These are phyloP conservation scores for Protomyces arabidopsidicola DNA, from an alignment of 1,139 yeast species.

Conservation along the genomic window DNA sequence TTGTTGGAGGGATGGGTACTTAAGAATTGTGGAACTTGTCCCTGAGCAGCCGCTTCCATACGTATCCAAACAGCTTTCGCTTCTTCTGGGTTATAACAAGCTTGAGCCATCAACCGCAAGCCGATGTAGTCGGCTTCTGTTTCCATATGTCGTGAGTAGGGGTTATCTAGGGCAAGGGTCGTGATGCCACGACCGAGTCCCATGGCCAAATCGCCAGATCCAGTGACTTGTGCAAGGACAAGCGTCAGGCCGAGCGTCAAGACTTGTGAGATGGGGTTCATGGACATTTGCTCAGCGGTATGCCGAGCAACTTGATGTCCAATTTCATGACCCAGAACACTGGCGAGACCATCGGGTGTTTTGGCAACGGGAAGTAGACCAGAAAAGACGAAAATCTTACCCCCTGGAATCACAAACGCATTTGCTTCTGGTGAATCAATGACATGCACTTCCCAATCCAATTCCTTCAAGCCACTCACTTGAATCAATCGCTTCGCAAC, in stretches of 20 bases:
- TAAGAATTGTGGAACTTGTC: slow-evolving; percentile 47
- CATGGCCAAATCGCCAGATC: slow-evolving; percentile 32
- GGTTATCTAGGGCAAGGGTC: slow-evolving; percentile 61
- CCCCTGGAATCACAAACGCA: slow-evolving; percentile 94
- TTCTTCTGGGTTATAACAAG: slow-evolving; percentile 74
- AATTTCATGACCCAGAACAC: slow-evolving; percentile 86
- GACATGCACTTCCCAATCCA: slow-evolving; percentile 79
- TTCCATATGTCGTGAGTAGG: slow-evolving; percentile 89
- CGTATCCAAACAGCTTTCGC: slow-evolving; percentile 77
- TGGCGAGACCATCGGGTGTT: slow-evolving; percentile 87
- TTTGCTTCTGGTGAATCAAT: slow-evolving; percentile 74
- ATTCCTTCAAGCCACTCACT: slow-evolving; percentile 41
- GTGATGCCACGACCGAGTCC: slow-evolving; percentile 45
- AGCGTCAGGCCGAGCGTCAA: slow-evolving; percentile 16
- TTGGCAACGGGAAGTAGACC: slow-evolving; percentile 72
- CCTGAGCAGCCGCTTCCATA: slow-evolving; percentile 56
- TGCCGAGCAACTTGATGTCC: slow-evolving; percentile 89
- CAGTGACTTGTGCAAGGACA: slow-evolving; percentile 52
- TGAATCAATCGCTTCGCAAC: slow-evolving; percentile 61
- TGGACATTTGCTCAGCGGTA: slow-evolving; percentile 64
- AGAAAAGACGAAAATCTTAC: slow-evolving; percentile 84
- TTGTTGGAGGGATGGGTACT: slow-evolving; percentile 89
- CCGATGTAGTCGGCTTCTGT: slow-evolving; percentile 95
- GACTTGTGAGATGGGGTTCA: slow-evolving; percentile 24
- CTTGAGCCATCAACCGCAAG: slow-evolving; percentile 79